phyloP scores from a whole-genome alignment of 2,329 filamentous ascomycete genomes.

The Geosmithia morbida region DNA sequence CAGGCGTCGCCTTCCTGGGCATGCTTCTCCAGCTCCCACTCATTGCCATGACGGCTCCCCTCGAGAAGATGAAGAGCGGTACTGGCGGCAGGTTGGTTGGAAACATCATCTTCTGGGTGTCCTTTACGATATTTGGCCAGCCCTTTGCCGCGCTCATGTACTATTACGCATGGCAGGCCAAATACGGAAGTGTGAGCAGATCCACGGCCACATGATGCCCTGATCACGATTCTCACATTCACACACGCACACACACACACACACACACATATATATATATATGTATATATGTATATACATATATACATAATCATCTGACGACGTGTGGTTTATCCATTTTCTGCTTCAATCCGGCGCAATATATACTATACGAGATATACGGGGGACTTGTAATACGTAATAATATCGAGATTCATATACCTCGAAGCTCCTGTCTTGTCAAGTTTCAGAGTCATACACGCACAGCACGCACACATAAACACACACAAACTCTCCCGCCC shows the following conservation, averaged over 20 bases:
- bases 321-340: too few species aligned
- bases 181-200: conserved; percentile 72
- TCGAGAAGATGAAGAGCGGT: conserved; percentile 65
- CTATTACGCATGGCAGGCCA: conserved; percentile 97
- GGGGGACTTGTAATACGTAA: too few species aligned
- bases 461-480: too few species aligned
- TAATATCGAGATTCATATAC: too few species aligned
- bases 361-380: too few species aligned
- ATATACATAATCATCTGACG: neutral
- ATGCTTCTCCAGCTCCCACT: conserved; percentile 91
- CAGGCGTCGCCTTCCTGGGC: conserved; percentile 79
- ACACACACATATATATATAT: too few species aligned
- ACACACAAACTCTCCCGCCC: too few species aligned
- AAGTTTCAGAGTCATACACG: too few species aligned
- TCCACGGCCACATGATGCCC: neutral
- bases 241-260: too few species aligned
- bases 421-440: too few species aligned
- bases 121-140: conserved; percentile 90
- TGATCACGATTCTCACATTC: neutral
- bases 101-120: conserved; percentile 93
- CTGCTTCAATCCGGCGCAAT: too few species aligned
- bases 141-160: conserved; percentile 85
- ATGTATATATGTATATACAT: neutral
- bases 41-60: conserved; percentile 62
- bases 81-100: conserved; percentile 63